Evolutionary conservation across 495 filamentous ascomycete genomes (phyloP), one percentile per base, ranked within the genome.

Genomic region (Pseudomonodictys pantanalensis): DNA sequence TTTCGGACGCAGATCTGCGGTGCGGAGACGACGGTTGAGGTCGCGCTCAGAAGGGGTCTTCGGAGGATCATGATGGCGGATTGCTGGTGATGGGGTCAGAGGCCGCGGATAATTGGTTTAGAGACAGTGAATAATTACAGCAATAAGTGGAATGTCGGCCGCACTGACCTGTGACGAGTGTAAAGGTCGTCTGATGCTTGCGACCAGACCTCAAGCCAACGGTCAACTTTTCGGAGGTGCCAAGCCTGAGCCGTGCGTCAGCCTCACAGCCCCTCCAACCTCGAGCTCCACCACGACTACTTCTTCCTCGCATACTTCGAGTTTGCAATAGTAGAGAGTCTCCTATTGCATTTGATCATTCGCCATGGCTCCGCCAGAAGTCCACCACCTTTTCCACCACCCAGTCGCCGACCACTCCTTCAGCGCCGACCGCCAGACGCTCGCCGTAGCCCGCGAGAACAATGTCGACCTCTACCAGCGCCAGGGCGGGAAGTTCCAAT

Each of bases 401-500:
- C 90, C 92, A 63, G 96, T 98, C 68, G 88, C 92, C 38, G 93
- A 98, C 76, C 93, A 98, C 75, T 96, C 93, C 22, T 98, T 97
- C 81, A 96, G 90, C 52, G 85, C 90, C 35, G 93, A 98, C 75
- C 86, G 85, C 70, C 78, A 86, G 70, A 92, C 89, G 18, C 81
- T 98, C 52, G 93, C 92, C 60, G 90, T 98, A 46, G 88, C 93
- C 47, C 86, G 90, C 58, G 93, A 97, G 70, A 93, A 83, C 69
- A 86, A 82, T 67, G 88, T 98, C 67, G 91, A 97, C 79, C 85
- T 98, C 45, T 97, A 97, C 75, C 75, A 79, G 53, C 78, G 78
- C 55, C 78, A 80, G 65, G 91, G 88, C 68, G 86, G 75, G 69
- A 83, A 86, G 65, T 97, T 92, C 76, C 81, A 84, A 58, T 74